These are phyloP conservation scores for Cercophora newfieldiana DNA, from an alignment of 495 filamentous ascomycete species.

Conservation along the genomic window DNA sequence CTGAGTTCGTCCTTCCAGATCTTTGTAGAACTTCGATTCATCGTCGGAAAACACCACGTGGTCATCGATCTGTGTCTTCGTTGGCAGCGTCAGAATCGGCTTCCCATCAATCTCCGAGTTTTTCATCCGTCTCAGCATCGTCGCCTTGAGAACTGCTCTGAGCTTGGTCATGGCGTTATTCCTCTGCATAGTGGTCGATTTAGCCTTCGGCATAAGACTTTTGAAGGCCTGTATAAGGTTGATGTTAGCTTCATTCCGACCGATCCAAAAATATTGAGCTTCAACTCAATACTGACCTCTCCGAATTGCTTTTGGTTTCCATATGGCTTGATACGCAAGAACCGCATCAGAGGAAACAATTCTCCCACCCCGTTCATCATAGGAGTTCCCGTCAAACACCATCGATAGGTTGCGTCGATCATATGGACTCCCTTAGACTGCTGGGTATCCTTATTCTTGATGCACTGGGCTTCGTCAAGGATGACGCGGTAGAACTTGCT, in stretches of 20 bases:
- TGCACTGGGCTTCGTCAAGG: slow-evolving; percentile 90
- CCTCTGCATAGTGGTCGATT: slow-evolving; percentile 29
- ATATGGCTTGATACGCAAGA: slow-evolving; percentile 83
- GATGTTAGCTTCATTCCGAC: background rate
- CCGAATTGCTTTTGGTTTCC: slow-evolving; percentile 61
- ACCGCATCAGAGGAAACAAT: slow-evolving; percentile 78
- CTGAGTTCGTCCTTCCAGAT: slow-evolving; percentile 66
- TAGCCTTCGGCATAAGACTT: slow-evolving; percentile 33
- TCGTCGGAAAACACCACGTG: slow-evolving; percentile 74
- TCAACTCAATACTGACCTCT: slow-evolving; percentile 39
- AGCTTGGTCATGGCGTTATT: slow-evolving; percentile 67
- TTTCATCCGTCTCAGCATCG: slow-evolving; percentile 85
- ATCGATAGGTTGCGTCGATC: slow-evolving; percentile 66
- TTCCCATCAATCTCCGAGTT: slow-evolving; percentile 79
- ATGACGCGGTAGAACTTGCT: slow-evolving; percentile 82
- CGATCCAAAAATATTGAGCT: background rate
- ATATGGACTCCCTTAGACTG: slow-evolving; percentile 60
- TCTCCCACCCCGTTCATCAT: slow-evolving; percentile 91
- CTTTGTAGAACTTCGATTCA: slow-evolving; percentile 69
- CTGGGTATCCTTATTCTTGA: slow-evolving; percentile 82
- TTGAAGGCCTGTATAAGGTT: slow-evolving; percentile 33
- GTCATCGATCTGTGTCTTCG: slow-evolving; percentile 63
- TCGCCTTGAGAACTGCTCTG: slow-evolving; percentile 78
- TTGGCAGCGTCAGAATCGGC: slow-evolving; percentile 75
- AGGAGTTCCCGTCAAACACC: slow-evolving; percentile 90